Conservation (phyloP, 306 rosid genomes). For the Comarum palustre region DNA sequence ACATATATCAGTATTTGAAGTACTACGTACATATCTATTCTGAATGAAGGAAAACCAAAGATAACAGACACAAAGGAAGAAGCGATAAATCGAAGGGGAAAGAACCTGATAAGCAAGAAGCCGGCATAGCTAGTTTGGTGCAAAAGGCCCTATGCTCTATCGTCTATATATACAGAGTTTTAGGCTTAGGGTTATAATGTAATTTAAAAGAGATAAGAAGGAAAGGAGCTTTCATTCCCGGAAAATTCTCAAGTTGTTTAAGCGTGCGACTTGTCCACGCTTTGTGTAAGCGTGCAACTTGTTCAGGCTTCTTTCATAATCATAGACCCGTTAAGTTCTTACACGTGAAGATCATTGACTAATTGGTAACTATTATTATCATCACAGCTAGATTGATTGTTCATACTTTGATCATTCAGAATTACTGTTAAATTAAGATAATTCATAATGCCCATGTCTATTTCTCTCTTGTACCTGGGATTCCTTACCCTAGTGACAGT, state of each 20-base stretch:
- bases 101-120: background rate
- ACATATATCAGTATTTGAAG: background rate
- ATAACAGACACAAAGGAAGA: background rate
- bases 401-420: background rate
- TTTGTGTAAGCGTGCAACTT: slow-evolving; percentile 6
- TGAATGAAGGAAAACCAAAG: background rate
- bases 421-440: background rate
- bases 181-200: background rate
- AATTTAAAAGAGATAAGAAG: slow-evolving; percentile 26
- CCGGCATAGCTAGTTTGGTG: background rate
- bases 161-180: background rate
- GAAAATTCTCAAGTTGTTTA: background rate
- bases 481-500: background rate
- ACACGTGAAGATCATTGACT: slow-evolving; percentile 21
- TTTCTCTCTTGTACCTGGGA: too few species aligned
- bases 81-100: background rate
- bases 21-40: background rate
- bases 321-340: background rate
- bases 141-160: background rate
- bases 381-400: background rate
- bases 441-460: too few species aligned
- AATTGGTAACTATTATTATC: background rate
- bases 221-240: background rate
- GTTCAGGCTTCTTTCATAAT: background rate
- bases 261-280: slow-evolving; percentile 22